phyloP scores from a whole-genome alignment of 78 protist genomes.

The Tieghemostelium lacteum region DNA sequence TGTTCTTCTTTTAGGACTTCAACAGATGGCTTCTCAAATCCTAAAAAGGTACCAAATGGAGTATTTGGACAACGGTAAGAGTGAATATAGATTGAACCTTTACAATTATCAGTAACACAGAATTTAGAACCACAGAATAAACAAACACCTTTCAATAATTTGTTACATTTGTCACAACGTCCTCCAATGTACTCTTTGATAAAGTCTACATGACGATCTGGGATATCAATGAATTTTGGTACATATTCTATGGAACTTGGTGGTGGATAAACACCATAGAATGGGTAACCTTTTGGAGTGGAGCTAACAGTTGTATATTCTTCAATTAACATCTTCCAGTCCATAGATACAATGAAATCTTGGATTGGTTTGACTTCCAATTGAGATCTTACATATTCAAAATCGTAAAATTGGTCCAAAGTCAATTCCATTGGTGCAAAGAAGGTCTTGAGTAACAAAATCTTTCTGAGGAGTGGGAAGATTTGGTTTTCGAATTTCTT shows the following conservation, averaged over 20 bases:
- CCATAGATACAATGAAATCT: not conserved
- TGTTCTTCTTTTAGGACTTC: conserved; percentile 32
- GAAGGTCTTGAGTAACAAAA: not conserved
- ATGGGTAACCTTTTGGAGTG: conserved; percentile 33
- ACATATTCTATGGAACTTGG: conserved; percentile 14
- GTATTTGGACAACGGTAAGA: conserved; percentile 25
- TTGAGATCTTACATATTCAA: not conserved
- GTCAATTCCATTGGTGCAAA: not conserved
- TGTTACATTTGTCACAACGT: conserved; percentile 34
- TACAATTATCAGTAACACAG: conserved; percentile 39
- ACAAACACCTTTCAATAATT: conserved; percentile 34
- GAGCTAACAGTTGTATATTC: not conserved
- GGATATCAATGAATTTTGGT: conserved; percentile 40
- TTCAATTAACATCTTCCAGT: conserved; percentile 6
- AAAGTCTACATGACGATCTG: conserved; percentile 28
- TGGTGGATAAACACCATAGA: conserved; percentile 61
- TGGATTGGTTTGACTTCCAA: conserved; percentile 14
- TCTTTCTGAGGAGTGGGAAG: conserved; percentile 52
- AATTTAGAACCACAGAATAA: conserved; percentile 28
- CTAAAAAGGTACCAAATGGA: conserved; percentile 27
- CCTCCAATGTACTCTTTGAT: conserved; percentile 10
- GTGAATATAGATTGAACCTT: conserved; percentile 11
- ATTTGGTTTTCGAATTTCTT: conserved; percentile 30
- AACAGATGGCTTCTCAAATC: conserved; percentile 57
- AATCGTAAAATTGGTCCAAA: conserved; percentile 23